Conservation (phyloP, 495 filamentous ascomycete genomes). For the Aspergillus homomorphus region DNA sequence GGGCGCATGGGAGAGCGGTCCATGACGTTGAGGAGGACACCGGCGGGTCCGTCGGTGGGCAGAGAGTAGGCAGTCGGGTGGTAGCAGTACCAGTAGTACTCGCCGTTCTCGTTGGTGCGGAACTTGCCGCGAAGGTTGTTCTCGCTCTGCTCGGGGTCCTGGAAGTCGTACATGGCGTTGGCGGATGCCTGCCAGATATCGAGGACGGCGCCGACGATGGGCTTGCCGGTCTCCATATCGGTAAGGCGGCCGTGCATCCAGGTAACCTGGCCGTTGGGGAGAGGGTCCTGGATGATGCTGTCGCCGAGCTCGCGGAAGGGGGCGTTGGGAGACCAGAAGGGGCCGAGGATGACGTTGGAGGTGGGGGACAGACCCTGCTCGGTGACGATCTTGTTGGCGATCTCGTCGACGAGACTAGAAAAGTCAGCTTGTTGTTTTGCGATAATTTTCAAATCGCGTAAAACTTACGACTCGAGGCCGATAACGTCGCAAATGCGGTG, state of each 20-base stretch:
- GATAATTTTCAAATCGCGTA: background rate
- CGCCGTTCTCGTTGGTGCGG: conserved; percentile 69
- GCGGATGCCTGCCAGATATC: conserved; percentile 85
- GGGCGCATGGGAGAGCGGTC: conserved; percentile 61
- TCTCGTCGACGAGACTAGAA: conserved; percentile 72
- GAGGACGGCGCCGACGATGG: conserved; percentile 67
- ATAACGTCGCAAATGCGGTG: conserved; percentile 77
- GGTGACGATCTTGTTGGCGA: conserved; percentile 75
- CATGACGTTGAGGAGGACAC: conserved; percentile 64
- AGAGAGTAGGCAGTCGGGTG: conserved; percentile 78
- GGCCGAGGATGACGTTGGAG: conserved; percentile 78
- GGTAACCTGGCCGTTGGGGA: conserved; percentile 60
- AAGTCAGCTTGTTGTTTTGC: conserved; percentile 8
- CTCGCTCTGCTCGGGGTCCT: conserved; percentile 72
- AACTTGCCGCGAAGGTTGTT: conserved; percentile 87
- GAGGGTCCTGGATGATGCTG: conserved; percentile 65
- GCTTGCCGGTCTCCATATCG: conserved; percentile 69
- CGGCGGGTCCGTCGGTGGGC: conserved; percentile 72
- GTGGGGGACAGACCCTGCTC: conserved; percentile 69
- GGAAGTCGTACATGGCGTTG: conserved; percentile 89
- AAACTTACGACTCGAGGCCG: conserved; percentile 72
- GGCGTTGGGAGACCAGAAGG: conserved; percentile 84
- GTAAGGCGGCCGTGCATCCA: conserved; percentile 72
- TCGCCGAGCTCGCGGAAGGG: conserved; percentile 71
- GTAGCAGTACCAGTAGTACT: conserved; percentile 79